Evolutionary conservation across 2,329 filamentous ascomycete genomes (phyloP).

Genomic region (Penicillium sp.): DNA sequence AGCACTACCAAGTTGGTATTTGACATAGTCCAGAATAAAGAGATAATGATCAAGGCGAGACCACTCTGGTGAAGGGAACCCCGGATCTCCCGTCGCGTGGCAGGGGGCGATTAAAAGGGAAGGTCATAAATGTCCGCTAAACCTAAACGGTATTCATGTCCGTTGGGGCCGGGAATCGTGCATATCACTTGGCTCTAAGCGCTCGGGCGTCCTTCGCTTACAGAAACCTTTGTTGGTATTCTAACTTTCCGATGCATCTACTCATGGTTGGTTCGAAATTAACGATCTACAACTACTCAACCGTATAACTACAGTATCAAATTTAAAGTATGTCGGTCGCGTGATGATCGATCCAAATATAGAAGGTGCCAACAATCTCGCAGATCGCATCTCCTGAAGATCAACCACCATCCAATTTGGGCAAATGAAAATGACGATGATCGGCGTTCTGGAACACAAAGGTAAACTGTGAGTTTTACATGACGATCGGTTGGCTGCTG

Average conservation of each 20-base stretch:
- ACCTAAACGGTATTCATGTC: conserved; percentile 10
- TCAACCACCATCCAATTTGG: conserved; percentile 7
- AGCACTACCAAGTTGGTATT: no score
- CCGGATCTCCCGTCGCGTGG: conserved; percentile 6
- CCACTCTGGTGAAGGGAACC: neutral
- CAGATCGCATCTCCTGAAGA: conserved; percentile 17
- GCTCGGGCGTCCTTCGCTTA: conserved; percentile 22
- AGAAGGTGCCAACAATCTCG: neutral
- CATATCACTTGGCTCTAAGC: conserved; percentile 17
- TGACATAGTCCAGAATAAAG: no score
- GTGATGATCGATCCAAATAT: neutral
- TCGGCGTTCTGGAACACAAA: conserved; percentile 23
- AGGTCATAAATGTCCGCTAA: conserved; percentile 18
- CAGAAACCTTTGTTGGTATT: conserved; percentile 3
- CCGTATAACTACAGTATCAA: no score
- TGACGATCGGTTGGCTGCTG: conserved; percentile 18
- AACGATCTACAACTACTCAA: no score
- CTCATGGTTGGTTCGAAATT: neutral
- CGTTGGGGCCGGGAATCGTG: conserved; percentile 13
- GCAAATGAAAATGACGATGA: conserved; percentile 14
- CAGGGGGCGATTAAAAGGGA: conserved; percentile 15
- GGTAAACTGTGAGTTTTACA: conserved; percentile 20
- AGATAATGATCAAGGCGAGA: no score
- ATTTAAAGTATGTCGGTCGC: neutral
- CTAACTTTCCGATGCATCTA: no score